Conservation (phyloP, 2,329 filamentous ascomycete genomes). For the Paracorniculantispora psalliotae region DNA sequence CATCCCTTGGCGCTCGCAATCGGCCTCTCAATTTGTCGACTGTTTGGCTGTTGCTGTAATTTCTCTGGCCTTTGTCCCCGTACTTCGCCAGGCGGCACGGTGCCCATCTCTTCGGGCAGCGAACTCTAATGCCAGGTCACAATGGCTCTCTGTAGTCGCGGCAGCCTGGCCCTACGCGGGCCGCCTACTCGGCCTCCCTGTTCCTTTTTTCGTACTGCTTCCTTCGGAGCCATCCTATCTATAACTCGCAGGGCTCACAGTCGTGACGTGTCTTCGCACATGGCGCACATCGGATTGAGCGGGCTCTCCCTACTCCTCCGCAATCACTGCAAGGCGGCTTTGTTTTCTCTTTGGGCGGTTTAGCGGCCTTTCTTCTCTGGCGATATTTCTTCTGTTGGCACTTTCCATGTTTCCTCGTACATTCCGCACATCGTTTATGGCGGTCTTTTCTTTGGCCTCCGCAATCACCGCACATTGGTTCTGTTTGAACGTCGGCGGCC, state of each 20-base stretch:
- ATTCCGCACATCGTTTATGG: no score
- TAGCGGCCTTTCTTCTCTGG: no score
- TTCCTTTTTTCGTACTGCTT: not conserved
- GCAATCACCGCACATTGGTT: no score
- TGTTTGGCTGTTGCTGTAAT: not conserved
- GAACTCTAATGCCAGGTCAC: conserved; percentile 1
- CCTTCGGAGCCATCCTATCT: not conserved
- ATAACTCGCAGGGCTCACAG: not conserved
- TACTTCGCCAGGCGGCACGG: conserved; percentile 1
- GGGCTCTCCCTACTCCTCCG: no score
- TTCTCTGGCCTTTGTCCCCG: not conserved
- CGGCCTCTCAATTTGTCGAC: conserved; percentile 1
- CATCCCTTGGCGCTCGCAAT: not conserved
- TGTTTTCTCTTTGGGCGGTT: no score
- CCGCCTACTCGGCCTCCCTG: not conserved
- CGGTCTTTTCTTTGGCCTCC: no score
- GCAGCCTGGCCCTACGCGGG: not conserved
- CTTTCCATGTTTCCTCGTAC: no score
- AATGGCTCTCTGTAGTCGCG: not conserved
- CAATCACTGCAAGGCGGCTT: not conserved
- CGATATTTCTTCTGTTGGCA: no score
- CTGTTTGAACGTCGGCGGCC: no score
- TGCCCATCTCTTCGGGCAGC: not conserved
- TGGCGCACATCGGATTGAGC: no score
- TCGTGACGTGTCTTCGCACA: no score